Evolutionary conservation across 805 yeast genomes (phyloP).

Genomic region (Yarrowia divulgata): DNA sequence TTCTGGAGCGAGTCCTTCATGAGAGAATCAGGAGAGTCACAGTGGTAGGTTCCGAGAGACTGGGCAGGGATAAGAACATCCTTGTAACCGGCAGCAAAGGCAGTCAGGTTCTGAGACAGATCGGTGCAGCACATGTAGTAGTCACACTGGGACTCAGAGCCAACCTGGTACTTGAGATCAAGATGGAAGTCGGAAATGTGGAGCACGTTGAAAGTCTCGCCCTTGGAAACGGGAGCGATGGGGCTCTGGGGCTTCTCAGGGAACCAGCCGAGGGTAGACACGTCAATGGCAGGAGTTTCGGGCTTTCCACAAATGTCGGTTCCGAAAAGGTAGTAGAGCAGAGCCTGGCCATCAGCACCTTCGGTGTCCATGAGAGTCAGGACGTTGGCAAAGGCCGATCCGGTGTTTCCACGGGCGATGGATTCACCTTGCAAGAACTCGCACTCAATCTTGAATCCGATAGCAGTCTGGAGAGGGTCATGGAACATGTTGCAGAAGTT

Average conservation of each 20-base stretch:
- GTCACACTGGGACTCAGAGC: slow-evolving; percentile 55
- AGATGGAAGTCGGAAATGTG: slow-evolving; percentile 74
- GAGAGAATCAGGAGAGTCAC: slow-evolving; percentile 73
- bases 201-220: slow-evolving; percentile 62
- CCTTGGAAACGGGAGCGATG: slow-evolving; percentile 39
- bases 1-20: slow-evolving; percentile 64
- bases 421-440: slow-evolving; percentile 13
- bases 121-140: slow-evolving; percentile 67
- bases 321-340: slow-evolving; percentile 59
- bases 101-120: slow-evolving; percentile 26
- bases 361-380: slow-evolving; percentile 60
- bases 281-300: slow-evolving; percentile 58
- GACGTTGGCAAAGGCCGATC: slow-evolving; percentile 56
- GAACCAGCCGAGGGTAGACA: slow-evolving; percentile 52
- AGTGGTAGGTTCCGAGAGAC: slow-evolving; percentile 66
- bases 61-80: slow-evolving; percentile 60
- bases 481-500: neutral
- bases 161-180: slow-evolving; percentile 58
- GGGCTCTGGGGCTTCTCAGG: slow-evolving; percentile 53
- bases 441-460: slow-evolving; percentile 9
- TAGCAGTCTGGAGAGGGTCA: neutral
- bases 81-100: neutral
- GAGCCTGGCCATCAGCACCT: slow-evolving; percentile 64
- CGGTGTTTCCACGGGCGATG: slow-evolving; percentile 12
- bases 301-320: slow-evolving; percentile 56